Percentiles rank a stretch among this genome's conserved stretches.
Evolutionary conservation across 495 filamentous ascomycete genomes (phyloP).

Genomic region (Hypoxylon fuscum): DNA sequence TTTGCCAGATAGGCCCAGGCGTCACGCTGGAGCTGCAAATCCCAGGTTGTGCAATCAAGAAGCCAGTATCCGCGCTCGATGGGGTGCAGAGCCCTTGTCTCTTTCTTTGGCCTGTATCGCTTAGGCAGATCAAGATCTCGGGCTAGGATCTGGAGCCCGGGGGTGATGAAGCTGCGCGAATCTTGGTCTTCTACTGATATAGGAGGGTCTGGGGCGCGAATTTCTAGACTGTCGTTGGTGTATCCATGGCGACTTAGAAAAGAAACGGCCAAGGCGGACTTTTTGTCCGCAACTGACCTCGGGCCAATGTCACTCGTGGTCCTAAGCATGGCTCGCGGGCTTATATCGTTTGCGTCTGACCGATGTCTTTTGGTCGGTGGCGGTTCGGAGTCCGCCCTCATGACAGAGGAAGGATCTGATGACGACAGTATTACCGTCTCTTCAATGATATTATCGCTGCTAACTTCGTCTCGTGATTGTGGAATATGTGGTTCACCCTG

Average conservation of each 20-base stretch:
- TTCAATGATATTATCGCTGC: constrained; percentile 35
- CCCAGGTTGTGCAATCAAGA: constrained; percentile 60
- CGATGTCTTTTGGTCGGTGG: constrained; percentile 40
- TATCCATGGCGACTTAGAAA: constrained; percentile 37
- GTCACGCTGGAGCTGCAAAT: constrained; percentile 46
- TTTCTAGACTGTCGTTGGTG: constrained; percentile 46
- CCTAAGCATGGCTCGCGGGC: constrained; percentile 32
- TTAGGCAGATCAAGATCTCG: constrained; percentile 57
- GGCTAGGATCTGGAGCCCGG: constrained; percentile 61
- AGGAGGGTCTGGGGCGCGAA: constrained; percentile 48
- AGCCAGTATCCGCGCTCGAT: constrained; percentile 77
- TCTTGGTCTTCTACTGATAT: constrained; percentile 30
- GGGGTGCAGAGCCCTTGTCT: constrained; percentile 59
- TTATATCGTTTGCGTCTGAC: constrained; percentile 14
- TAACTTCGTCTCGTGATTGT: constrained; percentile 9
- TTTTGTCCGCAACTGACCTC: constrained; percentile 9
- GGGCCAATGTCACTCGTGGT: constrained; percentile 53
- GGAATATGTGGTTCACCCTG: neutral
- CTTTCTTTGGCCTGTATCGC: constrained; percentile 61
- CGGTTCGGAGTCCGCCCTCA: constrained; percentile 51
- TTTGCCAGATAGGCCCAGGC: constrained; percentile 71
- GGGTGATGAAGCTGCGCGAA: constrained; percentile 57
- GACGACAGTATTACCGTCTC: constrained; percentile 39
- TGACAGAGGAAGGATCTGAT: constrained; percentile 25
- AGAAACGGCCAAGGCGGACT: constrained; percentile 16